These are phyloP conservation scores for Trichoderma harzianum DNA, from an alignment of 2,329 filamentous ascomycete species.

Conservation along the genomic window DNA sequence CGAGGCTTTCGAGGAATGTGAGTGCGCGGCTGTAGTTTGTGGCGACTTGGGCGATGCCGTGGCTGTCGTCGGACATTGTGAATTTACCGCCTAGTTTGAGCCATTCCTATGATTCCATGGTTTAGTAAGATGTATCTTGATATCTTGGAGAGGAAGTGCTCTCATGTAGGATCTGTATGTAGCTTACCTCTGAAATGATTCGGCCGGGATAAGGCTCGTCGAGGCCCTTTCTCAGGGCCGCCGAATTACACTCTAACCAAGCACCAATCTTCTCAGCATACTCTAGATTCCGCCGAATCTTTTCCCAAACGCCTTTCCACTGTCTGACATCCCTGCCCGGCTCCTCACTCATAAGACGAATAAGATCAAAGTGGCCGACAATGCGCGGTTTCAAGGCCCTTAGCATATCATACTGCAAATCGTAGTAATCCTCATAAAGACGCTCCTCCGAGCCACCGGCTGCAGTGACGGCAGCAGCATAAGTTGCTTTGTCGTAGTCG, in stretches of 20 bases:
- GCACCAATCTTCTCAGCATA: constrained; percentile 71
- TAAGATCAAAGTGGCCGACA: constrained; percentile 92
- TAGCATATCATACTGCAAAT: constrained; percentile 82
- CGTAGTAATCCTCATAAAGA: constrained; percentile 84
- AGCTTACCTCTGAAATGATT: constrained; percentile 68
- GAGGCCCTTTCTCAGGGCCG: constrained; percentile 83
- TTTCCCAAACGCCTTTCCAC: constrained; percentile 67
- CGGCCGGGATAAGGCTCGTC: constrained; percentile 83
- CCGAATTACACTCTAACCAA: constrained; percentile 85
- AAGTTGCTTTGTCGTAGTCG: constrained; percentile 73
- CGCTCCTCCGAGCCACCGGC: constrained; percentile 58
- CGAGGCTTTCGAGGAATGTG: constrained; percentile 64
- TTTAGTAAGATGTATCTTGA: not conserved
- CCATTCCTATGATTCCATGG: constrained; percentile 56
- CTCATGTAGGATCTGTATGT: not conserved
- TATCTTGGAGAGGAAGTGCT: not conserved
- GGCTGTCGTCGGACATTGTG: constrained; percentile 92
- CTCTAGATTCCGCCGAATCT: constrained; percentile 69
- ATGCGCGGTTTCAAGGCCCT: constrained; percentile 66
- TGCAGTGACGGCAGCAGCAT: constrained; percentile 46
- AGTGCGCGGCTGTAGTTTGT: constrained; percentile 74
- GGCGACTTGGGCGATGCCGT: constrained; percentile 82
- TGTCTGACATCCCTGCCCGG: constrained; percentile 58
- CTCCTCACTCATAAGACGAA: constrained; percentile 72
- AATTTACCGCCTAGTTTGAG: constrained; percentile 71